Evolutionary conservation across 129 eudicot species (phyloP), one percentile per base, ranked within the genome.

Genomic region (Solidago caesia): DNA sequence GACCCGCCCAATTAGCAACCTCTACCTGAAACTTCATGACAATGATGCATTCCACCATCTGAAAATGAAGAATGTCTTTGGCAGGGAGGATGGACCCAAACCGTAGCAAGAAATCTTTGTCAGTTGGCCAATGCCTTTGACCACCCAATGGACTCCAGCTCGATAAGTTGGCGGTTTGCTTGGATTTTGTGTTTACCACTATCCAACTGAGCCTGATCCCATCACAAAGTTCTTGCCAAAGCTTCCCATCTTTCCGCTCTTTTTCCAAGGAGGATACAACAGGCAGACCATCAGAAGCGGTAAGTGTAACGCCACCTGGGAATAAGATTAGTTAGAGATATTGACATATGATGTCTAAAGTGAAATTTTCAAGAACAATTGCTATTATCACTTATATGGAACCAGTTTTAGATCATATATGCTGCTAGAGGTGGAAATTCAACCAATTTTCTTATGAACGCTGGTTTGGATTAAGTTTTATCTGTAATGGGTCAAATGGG

Each of bases 81-180:
- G 98, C 96, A 0, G 98, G 97, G 13, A 94, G 93, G 78, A 94
- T 71, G 0, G 98, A 90, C 15, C 98, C 98, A 48, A 94, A 94
- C 1, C 96, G 85, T 25, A 91, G 80, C 72, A 91, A 65, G 79
- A 94, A 94, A 69, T 94, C 98, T 65, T 82, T 86, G 62, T 94
- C 96, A 0, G 91, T 88, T 4, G 98, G 98, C 97, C 97, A 94
- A 61, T 94, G 98, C 44, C 98, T 82, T 71, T 94, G 97, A 61
- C 96, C 98, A 11, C 89, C 85, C 45, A 91, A 82, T 5, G 97
- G 87, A 53, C 85, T 82, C 96, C 90, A 90, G 56, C 98, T 94
- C 4, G 98, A 94, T 21, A 94, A 63, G 76, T 94, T 94, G 11
- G 96, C 98, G 26, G 97, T 91, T 77, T 85, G 86, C 71, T 91